These are phyloP conservation scores for Fusarium sp. DNA, from an alignment of 2,329 filamentous ascomycete species.

Conservation along the genomic window DNA sequence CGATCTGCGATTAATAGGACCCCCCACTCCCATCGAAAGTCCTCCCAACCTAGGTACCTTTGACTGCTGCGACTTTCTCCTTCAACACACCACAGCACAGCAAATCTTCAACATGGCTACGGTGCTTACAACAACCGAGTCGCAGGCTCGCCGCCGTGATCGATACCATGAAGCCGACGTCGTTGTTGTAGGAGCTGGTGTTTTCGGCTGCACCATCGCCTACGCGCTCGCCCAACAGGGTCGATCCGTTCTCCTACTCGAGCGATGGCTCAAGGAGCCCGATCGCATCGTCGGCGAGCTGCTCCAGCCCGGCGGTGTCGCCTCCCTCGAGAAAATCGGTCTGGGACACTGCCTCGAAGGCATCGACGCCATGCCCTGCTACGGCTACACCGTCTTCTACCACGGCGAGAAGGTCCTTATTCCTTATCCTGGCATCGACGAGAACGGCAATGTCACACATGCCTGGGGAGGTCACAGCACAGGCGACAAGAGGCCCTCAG, in stretches of 20 bases:
- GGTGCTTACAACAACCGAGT: conserved; percentile 51
- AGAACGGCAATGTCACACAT: conserved; percentile 55
- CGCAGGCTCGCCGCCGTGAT: conserved; percentile 61
- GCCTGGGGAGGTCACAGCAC: conserved; percentile 51
- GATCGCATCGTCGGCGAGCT: conserved; percentile 96
- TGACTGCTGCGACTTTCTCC: conserved; percentile 8
- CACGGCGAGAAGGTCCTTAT: conserved; percentile 78
- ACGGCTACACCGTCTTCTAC: conserved; percentile 90
- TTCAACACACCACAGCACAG: conserved; percentile 5
- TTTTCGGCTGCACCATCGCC: conserved; percentile 88
- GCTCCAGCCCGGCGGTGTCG: conserved; percentile 89
- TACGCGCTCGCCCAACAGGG: conserved; percentile 88
- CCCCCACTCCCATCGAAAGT: conserved; percentile 38
- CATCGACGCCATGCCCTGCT: conserved; percentile 85
- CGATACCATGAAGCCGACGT: conserved; percentile 78
- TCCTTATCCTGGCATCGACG: conserved; percentile 77
- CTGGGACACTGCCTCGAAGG: conserved; percentile 83
- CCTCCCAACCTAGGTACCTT: conserved; percentile 14
- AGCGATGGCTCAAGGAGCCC: conserved; percentile 89
- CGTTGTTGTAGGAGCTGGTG: conserved; percentile 90
- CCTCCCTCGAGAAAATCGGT: conserved; percentile 82
- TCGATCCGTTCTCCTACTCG: conserved; percentile 88
- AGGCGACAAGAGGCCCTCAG: conserved; percentile 65
- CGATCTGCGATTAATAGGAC: conserved; percentile 34
- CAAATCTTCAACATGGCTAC: conserved; percentile 48